Evolutionary conservation across 768 basidiomycete genomes (phyloP).

Genomic region (Russula emetica): DNA sequence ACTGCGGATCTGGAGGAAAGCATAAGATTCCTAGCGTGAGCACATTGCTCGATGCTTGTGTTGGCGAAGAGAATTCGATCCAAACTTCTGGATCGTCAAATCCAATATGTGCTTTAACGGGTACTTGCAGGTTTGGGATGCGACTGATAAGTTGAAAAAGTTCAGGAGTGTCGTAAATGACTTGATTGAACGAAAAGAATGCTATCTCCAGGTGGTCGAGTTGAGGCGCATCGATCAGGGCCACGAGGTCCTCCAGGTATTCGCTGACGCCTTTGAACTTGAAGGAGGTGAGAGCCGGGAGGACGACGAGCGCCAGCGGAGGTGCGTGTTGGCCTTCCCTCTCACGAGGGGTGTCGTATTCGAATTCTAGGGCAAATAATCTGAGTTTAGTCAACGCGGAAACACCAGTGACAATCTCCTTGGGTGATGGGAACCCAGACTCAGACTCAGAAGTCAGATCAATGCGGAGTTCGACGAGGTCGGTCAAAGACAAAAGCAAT

Average conservation of each 20-base stretch:
- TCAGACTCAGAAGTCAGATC: neutral
- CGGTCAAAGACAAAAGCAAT: neutral
- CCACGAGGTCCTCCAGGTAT: neutral
- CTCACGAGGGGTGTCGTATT: neutral
- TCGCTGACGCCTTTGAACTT: neutral
- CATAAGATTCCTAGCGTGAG: neutral
- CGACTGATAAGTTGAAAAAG: neutral
- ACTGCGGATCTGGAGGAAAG: neutral
- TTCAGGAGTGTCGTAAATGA: neutral
- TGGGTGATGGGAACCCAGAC: neutral
- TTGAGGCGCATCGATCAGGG: neutral
- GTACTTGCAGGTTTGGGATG: neutral
- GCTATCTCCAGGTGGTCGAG: neutral
- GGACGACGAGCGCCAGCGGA: neutral
- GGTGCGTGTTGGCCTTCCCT: neutral
- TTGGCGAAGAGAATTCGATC: neutral
- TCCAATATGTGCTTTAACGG: neutral
- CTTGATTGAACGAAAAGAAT: neutral
- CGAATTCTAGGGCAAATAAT: neutral
- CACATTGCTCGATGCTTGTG: neutral
- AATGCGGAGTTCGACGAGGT: slow-evolving; percentile 6
- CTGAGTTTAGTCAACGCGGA: neutral
- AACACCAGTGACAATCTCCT: neutral
- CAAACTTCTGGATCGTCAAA: neutral
- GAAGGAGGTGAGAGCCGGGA: neutral